A percentile compares a stretch with the other conserved stretches of the same genome.
phyloP scores from a whole-genome alignment of 305 asterid genomes.

The Stenogyne calaminthoides region DNA sequence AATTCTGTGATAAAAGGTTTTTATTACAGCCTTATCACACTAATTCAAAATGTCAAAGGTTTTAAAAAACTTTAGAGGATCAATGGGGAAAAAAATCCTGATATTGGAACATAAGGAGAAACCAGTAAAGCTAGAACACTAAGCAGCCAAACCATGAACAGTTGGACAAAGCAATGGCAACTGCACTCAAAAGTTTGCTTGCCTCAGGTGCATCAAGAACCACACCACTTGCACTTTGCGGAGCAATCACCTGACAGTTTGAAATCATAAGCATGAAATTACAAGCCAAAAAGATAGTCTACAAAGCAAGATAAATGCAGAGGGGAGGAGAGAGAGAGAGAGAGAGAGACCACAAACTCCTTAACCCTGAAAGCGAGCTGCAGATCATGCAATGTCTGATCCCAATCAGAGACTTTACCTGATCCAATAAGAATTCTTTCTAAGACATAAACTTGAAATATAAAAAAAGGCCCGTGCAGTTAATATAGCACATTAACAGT shows the following conservation, averaged over 20 bases:
- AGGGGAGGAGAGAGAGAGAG: slow-evolving; percentile 35
- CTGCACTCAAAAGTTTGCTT: slow-evolving; percentile 97
- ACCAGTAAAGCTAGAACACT: slow-evolving; percentile 26
- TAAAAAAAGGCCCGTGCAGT: slow-evolving; percentile 21
- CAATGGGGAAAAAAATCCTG: slow-evolving; percentile 2
- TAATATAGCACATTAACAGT: slow-evolving; percentile 31
- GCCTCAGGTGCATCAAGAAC: slow-evolving; percentile 98
- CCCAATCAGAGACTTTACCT: slow-evolving; percentile 80
- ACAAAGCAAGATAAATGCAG: slow-evolving; percentile 8
- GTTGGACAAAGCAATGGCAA: slow-evolving; percentile 93
- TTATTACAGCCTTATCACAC: neutral
- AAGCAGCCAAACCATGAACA: slow-evolving; percentile 78
- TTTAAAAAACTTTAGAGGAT: neutral
- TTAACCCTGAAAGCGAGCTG: slow-evolving; percentile 93
- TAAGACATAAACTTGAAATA: slow-evolving; percentile 19
- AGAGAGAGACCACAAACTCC: slow-evolving; percentile 79
- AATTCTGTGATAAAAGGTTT: neutral
- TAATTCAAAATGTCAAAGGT: slow-evolving; percentile 1
- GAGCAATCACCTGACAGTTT: slow-evolving; percentile 82
- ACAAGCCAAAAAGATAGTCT: slow-evolving; percentile 6
- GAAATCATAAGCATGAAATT: slow-evolving; percentile 24
- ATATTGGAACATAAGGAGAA: slow-evolving; percentile 24
- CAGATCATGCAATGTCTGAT: slow-evolving; percentile 67
- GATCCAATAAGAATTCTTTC: slow-evolving; percentile 31
- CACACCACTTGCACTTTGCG: slow-evolving; percentile 95